Conservation (phyloP, 768 basidiomycete species). For the Scleroderma citrinum region DNA sequence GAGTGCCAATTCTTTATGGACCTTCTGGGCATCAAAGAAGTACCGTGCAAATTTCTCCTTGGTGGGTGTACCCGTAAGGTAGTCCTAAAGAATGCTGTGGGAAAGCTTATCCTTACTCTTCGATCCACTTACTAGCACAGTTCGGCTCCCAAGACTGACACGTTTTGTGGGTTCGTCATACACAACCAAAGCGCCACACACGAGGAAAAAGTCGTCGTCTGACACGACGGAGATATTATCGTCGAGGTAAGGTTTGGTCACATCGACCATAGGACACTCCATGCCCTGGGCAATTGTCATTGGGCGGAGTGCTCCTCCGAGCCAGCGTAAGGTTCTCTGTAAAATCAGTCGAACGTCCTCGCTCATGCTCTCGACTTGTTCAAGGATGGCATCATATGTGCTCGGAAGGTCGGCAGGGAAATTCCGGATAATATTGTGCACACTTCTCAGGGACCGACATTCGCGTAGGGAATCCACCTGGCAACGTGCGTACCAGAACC, state of each 20-base stretch:
- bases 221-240: constrained; percentile 22
- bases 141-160: constrained; percentile 18
- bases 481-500: constrained; percentile 26
- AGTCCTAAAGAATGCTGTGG: constrained; percentile 12
- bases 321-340: constrained; percentile 8
- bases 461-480: constrained; percentile 20
- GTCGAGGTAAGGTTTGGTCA: constrained; percentile 17
- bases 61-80: constrained; percentile 17
- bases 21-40: constrained; percentile 16
- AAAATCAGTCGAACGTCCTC: too few species aligned
- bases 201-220: constrained; percentile 18
- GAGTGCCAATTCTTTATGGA: constrained; percentile 24
- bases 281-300: constrained; percentile 22
- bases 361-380: too few species aligned
- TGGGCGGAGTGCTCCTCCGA: constrained; percentile 22
- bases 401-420: constrained; percentile 6
- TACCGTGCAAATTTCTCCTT: constrained; percentile 9
- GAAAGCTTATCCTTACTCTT: neutral
- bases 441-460: constrained; percentile 20
- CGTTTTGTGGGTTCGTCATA: constrained; percentile 17
- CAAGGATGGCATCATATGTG: too few species aligned
- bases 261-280: constrained; percentile 25
- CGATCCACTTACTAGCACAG: constrained; percentile 13
- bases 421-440: constrained; percentile 5
- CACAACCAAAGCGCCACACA: constrained; percentile 23